Evolutionary conservation across 2,329 filamentous ascomycete genomes (phyloP), one percentile per base, ranked within the genome.

Genomic region (Paracamarosporium sp.): DNA sequence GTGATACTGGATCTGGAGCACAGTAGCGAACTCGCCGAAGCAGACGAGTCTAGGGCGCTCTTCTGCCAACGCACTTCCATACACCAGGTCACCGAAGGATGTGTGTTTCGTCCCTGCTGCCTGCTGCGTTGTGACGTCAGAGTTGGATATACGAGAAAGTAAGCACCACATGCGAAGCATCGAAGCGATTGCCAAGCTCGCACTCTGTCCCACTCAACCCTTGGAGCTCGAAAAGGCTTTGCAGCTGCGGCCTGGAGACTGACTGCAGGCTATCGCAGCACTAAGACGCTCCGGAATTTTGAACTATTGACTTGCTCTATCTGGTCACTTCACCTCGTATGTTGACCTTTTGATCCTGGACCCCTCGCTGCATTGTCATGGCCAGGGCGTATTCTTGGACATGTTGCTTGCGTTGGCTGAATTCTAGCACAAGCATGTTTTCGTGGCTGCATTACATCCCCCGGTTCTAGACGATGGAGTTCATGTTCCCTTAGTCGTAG

Each of bases 161-260:
- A 22, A 40, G 47, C 35, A 50, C 33, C 24, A 30, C 13, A 41
- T 40, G 24, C 35, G 47, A 50, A 30, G 2, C 4, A 20, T 20
- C 11, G 33, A 50, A 22, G 33, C 47, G 47, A 50, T 40, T 25
- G 47, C 47, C 47, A 50, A 50, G 47, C 47, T 40, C 47, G 30
- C 35, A 41, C 22, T 30, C 8, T 40, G 30, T 12, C 22, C 47
- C 35, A 25, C 31, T 50, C 7, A 28, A 30, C 47, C 22, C 33
- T 50, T n/a, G 2, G 22, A 13, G 35, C 9, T 11, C 25, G 35
- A 25, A 20, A 28, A 50, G 41, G 47, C 35, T 50, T 41, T n/a
- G 47, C 35, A 17, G 12, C 15, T 22, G 8, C 11, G 36, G 47
- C 15, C 33, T 13, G 12, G 5, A 25, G 5, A 7, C 24, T 5